Base-by-base conservation (phyloP, 2,329 filamentous ascomycete genomes). In the Paracamarosporium sp. region DNA sequence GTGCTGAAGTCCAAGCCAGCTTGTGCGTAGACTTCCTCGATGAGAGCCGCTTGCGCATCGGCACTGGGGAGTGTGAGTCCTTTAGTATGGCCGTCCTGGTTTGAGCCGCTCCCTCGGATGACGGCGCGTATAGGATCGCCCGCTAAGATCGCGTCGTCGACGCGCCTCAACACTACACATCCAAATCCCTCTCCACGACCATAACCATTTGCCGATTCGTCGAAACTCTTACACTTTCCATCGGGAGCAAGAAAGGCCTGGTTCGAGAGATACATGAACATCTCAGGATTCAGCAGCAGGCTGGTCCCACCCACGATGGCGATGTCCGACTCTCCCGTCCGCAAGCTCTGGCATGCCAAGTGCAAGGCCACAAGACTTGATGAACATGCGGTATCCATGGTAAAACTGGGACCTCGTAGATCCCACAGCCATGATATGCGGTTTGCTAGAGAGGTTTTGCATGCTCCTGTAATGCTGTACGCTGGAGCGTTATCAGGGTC, bases 151-250 rank as follows among this genome's bases (percentile, higher is more conserved):
- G 69, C 68, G 15, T 63, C 27, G 5, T 45, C 22, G 7, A 67
- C 51, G 5, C 40, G 50, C 27, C 69, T 71, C 13, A 71, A 48
- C 20, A 71, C 41, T 7, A 72, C 22, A 9, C 56, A 58, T 0
- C 36, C 52, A 1, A 85, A 77, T 0, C 86, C 87, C 63, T 90
- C 87, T 1, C 86, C 87, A 27, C 86, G 80, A 0, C 83, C 86
- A 64, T 89, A 90, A 0, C 88, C 88, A 55, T 85, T 83, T 20
- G 85, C 87, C 0, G 79, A 78, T 12, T 76, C 67, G 62, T 87
- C 86, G 55, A 67, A 75, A 47, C 66, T 69, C 40, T 56, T 56
- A 13, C 54, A 66, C 17, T 41, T 57, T 9, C 70, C 67, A 30
- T 67, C 61, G 11, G 68, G 67, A 4, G 63, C 71, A n/a, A 74